Conservation (phyloP, 768 basidiomycete genomes). For the Scleroderma bovista region DNA sequence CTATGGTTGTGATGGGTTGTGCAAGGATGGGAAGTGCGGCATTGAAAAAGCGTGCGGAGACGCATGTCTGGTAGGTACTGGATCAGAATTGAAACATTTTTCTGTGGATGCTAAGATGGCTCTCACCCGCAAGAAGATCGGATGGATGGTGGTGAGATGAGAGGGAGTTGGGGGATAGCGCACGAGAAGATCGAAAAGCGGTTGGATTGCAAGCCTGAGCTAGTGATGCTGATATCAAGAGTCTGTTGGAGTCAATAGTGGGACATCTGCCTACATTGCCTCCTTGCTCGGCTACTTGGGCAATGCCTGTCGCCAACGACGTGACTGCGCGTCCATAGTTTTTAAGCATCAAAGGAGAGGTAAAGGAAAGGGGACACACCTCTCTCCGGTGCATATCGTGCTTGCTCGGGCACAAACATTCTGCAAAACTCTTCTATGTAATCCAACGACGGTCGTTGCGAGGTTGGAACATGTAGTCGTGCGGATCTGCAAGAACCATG, state of each 20-base stretch:
- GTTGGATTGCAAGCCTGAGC: slow-evolving; percentile 45
- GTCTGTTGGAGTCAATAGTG: neutral
- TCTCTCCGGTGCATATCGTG: slow-evolving; percentile 63
- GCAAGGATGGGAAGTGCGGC: slow-evolving; percentile 56
- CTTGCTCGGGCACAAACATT: slow-evolving; percentile 56
- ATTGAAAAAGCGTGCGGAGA: slow-evolving; percentile 46
- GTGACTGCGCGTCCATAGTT: slow-evolving; percentile 42
- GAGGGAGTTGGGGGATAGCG: slow-evolving; percentile 55
- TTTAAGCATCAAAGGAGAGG: neutral
- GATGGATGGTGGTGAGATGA: slow-evolving; percentile 67
- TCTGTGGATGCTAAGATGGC: neutral
- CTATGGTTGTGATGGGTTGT: slow-evolving; percentile 62
- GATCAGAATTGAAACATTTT: neutral
- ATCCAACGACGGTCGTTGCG: slow-evolving; percentile 35
- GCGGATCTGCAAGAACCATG: slow-evolving; percentile 50
- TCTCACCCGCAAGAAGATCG: slow-evolving; percentile 59
- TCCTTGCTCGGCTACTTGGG: slow-evolving; percentile 39
- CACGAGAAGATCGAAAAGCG: slow-evolving; percentile 53
- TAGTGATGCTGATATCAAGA: slow-evolving; percentile 21
- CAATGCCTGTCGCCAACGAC: slow-evolving; percentile 59
- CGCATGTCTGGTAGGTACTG: slow-evolving; percentile 45
- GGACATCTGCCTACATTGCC: slow-evolving; percentile 47
- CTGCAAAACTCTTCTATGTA: slow-evolving; percentile 55
- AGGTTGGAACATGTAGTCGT: slow-evolving; percentile 39
- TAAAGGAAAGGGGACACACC: slow-evolving; percentile 31